Percentiles rank a stretch among this genome's conserved stretches.
Conservation (phyloP, 768 basidiomycete genomes). For the Mycena venus region DNA sequence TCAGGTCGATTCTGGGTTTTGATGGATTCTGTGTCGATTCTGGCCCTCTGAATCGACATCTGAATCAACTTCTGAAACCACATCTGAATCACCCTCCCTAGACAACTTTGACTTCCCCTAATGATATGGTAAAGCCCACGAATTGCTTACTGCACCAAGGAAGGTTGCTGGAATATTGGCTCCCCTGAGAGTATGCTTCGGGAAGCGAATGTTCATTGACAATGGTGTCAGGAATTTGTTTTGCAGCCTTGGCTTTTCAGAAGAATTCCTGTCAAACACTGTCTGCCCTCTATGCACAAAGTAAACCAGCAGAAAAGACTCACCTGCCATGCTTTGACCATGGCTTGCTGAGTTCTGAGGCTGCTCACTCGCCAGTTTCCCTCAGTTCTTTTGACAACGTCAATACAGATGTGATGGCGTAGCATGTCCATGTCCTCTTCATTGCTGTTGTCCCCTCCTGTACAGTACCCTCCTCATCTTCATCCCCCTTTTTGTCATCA, state of each 20-base stretch:
- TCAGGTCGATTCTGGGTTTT: no score
- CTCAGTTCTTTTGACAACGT: constrained; percentile 20
- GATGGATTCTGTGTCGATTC: no score
- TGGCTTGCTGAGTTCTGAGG: constrained; percentile 19
- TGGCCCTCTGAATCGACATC: no score
- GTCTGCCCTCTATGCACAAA: not conserved
- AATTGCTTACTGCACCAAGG: constrained; percentile 32
- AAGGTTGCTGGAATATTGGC: no score
- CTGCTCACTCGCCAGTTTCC: constrained; percentile 31
- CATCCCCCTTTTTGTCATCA: no score
- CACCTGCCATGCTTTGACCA: constrained; percentile 26
- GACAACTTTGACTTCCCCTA: no score
- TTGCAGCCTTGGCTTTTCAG: no score
- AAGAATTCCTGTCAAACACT: no score
- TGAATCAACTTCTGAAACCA: no score
- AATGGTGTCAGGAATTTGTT: constrained; percentile 32
- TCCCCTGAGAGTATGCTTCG: constrained; percentile 25
- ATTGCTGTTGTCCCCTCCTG: no score
- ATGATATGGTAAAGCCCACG: not conserved
- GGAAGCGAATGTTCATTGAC: constrained; percentile 37
- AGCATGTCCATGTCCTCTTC: constrained; percentile 6
- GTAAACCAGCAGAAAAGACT: not conserved
- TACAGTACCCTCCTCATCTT: no score
- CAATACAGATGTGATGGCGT: constrained; percentile 1
- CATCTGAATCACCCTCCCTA: no score